Percentiles rank a stretch among this genome's conserved stretches.
These are phyloP conservation scores for Microbotryum scabiosae DNA, from an alignment of 1,284 basidiomycete genomes.

Conservation along the genomic window DNA sequence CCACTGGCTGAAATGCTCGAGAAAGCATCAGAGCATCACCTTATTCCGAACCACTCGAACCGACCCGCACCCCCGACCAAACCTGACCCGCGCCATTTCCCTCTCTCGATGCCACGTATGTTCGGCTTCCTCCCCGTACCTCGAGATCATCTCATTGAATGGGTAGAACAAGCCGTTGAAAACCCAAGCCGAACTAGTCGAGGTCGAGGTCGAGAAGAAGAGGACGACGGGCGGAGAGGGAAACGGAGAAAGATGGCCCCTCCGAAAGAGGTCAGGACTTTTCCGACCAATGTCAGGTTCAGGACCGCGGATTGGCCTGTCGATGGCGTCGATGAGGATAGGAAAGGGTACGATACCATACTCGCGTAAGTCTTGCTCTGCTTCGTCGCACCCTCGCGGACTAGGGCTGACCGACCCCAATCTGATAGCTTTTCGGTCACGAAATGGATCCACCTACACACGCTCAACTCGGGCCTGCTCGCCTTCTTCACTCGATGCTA, in stretches of 20 bases:
- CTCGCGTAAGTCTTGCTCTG: conserved; percentile 52
- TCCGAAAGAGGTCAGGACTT: conserved; percentile 37
- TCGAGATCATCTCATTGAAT: conserved; percentile 29
- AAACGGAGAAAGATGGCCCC: conserved; percentile 19
- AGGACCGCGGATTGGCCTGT: conserved; percentile 59
- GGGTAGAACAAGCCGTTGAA: too few relatives aligned
- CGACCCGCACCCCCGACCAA: conserved; percentile 29
- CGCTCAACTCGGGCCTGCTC: conserved; percentile 57
- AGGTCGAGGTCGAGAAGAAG: conserved; percentile 10
- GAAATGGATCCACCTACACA: conserved; percentile 77
- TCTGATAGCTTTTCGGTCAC: conserved; percentile 63
- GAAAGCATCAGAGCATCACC: conserved; percentile 38
- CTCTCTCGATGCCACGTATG: conserved; percentile 60
- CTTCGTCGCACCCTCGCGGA: neutral
- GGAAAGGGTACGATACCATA: conserved; percentile 61
- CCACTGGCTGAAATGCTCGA: conserved; percentile 41
- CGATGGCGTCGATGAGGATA: conserved; percentile 49
- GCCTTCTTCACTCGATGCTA: conserved; percentile 57
- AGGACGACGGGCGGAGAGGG: neutral
- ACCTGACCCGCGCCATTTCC: conserved; percentile 50
- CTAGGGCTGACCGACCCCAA: neutral
- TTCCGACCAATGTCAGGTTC: conserved; percentile 68
- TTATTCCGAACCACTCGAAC: neutral
- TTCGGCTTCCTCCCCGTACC: conserved; percentile 61
- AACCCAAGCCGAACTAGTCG: conserved; percentile 34